These are phyloP conservation scores for Melaleuca quinquenervia DNA, from an alignment of 345 rosid species.

Conservation along the genomic window DNA sequence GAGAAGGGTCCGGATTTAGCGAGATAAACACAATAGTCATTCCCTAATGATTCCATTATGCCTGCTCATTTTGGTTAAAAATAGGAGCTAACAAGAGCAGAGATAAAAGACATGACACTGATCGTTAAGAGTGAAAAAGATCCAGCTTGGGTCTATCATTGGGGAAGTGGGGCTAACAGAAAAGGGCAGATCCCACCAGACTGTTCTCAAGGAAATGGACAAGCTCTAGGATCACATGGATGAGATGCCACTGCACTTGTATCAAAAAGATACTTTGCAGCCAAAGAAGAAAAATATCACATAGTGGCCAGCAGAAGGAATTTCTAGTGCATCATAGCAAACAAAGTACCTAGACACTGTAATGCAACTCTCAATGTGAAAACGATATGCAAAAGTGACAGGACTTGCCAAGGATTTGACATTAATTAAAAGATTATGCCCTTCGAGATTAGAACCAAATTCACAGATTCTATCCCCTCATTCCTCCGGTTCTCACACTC, in stretches of 20 bases:
- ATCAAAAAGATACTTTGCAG: neutral
- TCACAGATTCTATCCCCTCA: constrained; percentile 29
- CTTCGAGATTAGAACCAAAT: constrained; percentile 28
- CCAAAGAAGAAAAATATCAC: neutral
- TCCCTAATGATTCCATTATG: neutral
- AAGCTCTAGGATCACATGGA: constrained; percentile 33
- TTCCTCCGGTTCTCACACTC: constrained; percentile 1
- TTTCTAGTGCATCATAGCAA: constrained; percentile 8
- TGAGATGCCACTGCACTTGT: constrained; percentile 8
- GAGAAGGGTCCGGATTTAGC: neutral
- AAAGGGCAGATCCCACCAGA: constrained; percentile 11
- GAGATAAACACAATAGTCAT: neutral
- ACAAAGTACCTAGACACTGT: constrained; percentile 4
- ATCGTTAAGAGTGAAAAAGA: neutral
- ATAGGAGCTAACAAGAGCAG: neutral
- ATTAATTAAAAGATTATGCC: constrained; percentile 28
- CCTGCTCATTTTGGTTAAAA: neutral
- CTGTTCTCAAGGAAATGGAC: constrained; percentile 22
- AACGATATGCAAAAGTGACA: constrained; percentile 35
- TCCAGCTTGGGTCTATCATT: constrained; percentile 22
- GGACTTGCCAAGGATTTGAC: constrained; percentile 22
- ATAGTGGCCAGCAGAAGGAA: constrained; percentile 35
- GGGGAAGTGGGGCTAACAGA: constrained; percentile 27
- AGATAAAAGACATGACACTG: neutral
- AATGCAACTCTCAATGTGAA: constrained; percentile 27